Conservation (phyloP, 768 basidiomycete genomes). For the Russula virescens region DNA sequence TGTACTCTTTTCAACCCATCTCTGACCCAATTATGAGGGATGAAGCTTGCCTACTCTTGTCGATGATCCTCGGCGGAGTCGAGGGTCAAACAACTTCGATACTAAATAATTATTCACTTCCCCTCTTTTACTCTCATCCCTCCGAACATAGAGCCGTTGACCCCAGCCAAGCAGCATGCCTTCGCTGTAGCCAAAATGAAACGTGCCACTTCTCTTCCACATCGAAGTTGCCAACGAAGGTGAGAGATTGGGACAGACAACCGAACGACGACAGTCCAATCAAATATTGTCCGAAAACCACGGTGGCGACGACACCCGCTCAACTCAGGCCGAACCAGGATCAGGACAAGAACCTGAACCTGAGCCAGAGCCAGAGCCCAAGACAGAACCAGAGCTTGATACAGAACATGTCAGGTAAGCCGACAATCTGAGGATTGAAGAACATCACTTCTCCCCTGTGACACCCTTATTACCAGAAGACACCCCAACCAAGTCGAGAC, state of each 20-base stretch:
- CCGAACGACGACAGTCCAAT: slow-evolving; percentile 9
- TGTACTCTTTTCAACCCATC: slow-evolving; percentile 81
- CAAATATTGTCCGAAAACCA: slow-evolving; percentile 17
- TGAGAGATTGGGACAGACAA: slow-evolving; percentile 42
- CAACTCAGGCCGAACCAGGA: slow-evolving; percentile 4
- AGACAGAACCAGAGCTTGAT: slow-evolving; percentile 13
- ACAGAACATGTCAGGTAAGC: slow-evolving; percentile 12
- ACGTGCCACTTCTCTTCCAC: slow-evolving; percentile 86
- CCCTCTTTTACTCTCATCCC: not conserved
- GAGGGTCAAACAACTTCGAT: slow-evolving; percentile 73
- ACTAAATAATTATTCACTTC: slow-evolving; percentile 47
- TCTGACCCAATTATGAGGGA: slow-evolving; percentile 70
- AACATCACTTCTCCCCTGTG: slow-evolving; percentile 20
- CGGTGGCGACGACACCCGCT: not conserved
- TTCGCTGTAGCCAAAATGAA: slow-evolving; percentile 85
- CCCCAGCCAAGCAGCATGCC: slow-evolving; percentile 74
- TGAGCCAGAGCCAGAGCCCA: not conserved
- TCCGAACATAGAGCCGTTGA: slow-evolving; percentile 34
- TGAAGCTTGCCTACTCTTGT: slow-evolving; percentile 67
- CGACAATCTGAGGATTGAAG: slow-evolving; percentile 27
- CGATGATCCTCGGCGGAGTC: slow-evolving; percentile 60
- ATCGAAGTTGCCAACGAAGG: slow-evolving; percentile 81
- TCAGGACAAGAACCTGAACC: not conserved
- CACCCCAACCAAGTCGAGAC: slow-evolving; percentile 41
- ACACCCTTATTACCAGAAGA: slow-evolving; percentile 26